Percentiles rank a stretch among this genome's conserved stretches.
phyloP scores from a whole-genome alignment of 129 eudicot genomes.

The Flaveria brownii region DNA sequence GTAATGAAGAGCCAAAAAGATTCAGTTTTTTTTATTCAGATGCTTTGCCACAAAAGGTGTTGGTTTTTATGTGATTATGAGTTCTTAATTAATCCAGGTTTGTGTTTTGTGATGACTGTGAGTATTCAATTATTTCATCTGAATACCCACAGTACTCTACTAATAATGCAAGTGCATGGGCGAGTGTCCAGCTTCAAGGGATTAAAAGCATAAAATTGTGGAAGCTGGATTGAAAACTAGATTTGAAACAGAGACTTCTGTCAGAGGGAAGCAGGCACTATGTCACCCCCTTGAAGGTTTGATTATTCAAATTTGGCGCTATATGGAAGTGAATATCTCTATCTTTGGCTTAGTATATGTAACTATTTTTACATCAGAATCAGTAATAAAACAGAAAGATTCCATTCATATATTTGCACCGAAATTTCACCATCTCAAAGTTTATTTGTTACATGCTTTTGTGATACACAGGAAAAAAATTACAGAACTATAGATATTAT shows the following conservation, averaged over 20 bases:
- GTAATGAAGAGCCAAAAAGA: conserved; percentile 20
- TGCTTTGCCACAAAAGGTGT: conserved; percentile 13
- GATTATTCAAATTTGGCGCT: background rate
- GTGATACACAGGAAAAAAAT: background rate
- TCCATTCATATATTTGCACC: conserved; percentile 7
- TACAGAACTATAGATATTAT: conserved; percentile 14
- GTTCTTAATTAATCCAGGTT: background rate
- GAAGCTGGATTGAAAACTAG: no score
- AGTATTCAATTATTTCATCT: background rate
- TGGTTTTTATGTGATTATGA: conserved; percentile 7
- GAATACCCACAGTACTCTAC: no score
- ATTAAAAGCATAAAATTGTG: no score
- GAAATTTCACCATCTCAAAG: background rate
- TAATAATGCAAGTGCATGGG: no score
- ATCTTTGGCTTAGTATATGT: background rate
- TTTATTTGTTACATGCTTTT: conserved; percentile 10
- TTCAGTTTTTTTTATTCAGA: conserved; percentile 26
- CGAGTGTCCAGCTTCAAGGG: no score
- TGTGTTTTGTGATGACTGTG: background rate
- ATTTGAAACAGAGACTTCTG: no score
- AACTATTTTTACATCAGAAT: background rate
- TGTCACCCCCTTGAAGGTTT: background rate
- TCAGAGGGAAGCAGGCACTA: no score
- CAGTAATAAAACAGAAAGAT: background rate
- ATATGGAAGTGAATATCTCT: background rate